Evolutionary conservation across 805 yeast genomes (phyloP), one percentile per base, ranked within the genome.

Genomic region (Cyberlindnera veronae): DNA sequence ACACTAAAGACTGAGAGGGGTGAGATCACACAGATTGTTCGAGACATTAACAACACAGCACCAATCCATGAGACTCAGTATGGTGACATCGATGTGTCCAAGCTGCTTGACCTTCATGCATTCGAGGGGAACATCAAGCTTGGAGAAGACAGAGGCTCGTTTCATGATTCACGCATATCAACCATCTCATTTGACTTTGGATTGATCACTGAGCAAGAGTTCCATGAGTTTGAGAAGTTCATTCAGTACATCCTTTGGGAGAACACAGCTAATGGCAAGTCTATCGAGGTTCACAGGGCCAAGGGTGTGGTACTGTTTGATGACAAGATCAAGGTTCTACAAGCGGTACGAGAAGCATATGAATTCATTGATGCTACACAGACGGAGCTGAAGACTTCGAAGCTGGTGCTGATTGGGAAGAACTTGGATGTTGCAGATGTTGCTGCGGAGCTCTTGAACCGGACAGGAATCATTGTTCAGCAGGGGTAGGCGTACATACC

Each of bases 291-390:
- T 3, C 96, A 89, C 51, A 66, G 98, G 46, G 66, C 84, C 2
- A 93, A 93, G 58, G 98, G 96, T 1, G 60, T 86, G 9, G 48
- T 89, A 7, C 72, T 80, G 3, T 45, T 52, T n/a, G 55, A 61
- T 7, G 59, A 57, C 2, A 50, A 59, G 5, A 58, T 53, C 9
- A 45, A 45, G 12, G 50, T 49, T 0, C 64, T 93, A 10, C 99
- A 93, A 60, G 98, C 95, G 11, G 99, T 93, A 0, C 71, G 98
- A 44, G 93, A 89, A 40, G 88, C 95, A 0, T 93, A 88, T 61
- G 99, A 93, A 47, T 68, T 87, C 3, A 70, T 81, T 4, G 79
- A 75, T 12, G 67, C 68, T 4, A 52, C 53, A 5, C 52, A 58
- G 32, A 67, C 70, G 5, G 71, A 65, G 1, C 57, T 67, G 2